Base-by-base conservation (phyloP, 768 basidiomycete species). In the Phylloporus arenicola region DNA sequence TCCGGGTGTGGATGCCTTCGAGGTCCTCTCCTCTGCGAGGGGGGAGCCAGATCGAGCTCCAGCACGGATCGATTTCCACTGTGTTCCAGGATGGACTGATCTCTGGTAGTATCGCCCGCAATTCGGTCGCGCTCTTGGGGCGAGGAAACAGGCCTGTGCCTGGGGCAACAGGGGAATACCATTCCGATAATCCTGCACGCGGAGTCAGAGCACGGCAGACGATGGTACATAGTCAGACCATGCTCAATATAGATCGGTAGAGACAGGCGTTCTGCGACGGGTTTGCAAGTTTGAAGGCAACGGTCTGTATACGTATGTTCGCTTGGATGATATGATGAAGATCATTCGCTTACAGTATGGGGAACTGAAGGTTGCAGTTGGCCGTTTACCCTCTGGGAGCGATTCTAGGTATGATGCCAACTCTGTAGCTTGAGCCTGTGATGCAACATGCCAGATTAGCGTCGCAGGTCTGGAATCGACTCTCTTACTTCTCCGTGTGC, bases 311-410 rank as follows among this genome's bases (percentile, higher is more conserved):
- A 13, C 3, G 19, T 24, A 37, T 9, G 6, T 19, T 48, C 43
- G 14, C 27, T 44, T 42, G 19, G 29, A 42, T 14, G 17, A 30
- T 31, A 45, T 16, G 19, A 47, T 19, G 4, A 39, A 41, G 45
- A n/a, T 27, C 34, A 42, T 10, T 25, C 3, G 60, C 70, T 65
- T 49, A 89, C 89, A 92, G 62, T 86, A 91, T 8, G 89, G 89
- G 10, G 89, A 92, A 11, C 87, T 89, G 65, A 89, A 85, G 50
- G 92, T 86, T 6, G 79, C 83, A 2, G 84, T 90, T 1, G 90
- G 90, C 12, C 78, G 75, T 39, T 84, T 75, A 7, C 82, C 74
- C 47, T 78, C 74, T 14, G 88, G 85, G 14, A 91, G 70, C 8
- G 79, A 77, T 19, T 72, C 53, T 56, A 91, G 81, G 64, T 86